Base-by-base conservation (phyloP, 352 stramenopile species). In the Phytopythium aichiense region DNA sequence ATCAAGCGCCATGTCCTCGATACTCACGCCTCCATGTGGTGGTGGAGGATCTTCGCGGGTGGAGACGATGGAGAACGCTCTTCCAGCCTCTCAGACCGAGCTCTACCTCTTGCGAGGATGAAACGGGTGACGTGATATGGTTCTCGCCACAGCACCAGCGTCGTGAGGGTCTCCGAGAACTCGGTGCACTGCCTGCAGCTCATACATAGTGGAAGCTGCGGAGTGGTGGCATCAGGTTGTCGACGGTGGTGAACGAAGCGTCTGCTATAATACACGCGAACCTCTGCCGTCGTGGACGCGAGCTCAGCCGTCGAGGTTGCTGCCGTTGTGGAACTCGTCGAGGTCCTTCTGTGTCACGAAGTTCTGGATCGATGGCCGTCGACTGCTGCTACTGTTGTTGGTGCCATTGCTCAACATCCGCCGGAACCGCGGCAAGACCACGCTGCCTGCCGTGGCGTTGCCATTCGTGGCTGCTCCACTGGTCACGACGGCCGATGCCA, bases 301-400 rank as follows among this genome's bases (percentile, higher is more conserved):
- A 25, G 42, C 42, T 58, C 31, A 60, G 2, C 54, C 38, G 40
- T 60, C 8, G 22, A 51, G 22, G 2, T 2, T 37, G 23, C 30
- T 23, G 37, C 23, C 38, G 16, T 61, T 73, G 63, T 90, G 67
- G 59, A 87, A 86, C 58, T 88, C 79, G 40, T 77, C 73, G 7
- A 88, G 70, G 55, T 90, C 81, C n/a, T 74, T 81, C 31, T 69
- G 52, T 6, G 78, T 81, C 25, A 87, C 66, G 31, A 88, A 88
- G 46, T 76, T 83, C 55, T 77, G 73, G 59, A 88, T 81, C 45
- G 81, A 87, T 46, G 81, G 76, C 45, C 50, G 68, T 7, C 66
- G 75, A 23, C 56, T 57, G 7, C 55, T 45, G 20, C 46, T 58
- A 37, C 56, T 75, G 52, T 22, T 64, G 37, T 1, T 31, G 16